These are phyloP conservation scores for Trichosporon sp. DNA, from an alignment of 1,284 basidiomycete species.

Conservation along the genomic window DNA sequence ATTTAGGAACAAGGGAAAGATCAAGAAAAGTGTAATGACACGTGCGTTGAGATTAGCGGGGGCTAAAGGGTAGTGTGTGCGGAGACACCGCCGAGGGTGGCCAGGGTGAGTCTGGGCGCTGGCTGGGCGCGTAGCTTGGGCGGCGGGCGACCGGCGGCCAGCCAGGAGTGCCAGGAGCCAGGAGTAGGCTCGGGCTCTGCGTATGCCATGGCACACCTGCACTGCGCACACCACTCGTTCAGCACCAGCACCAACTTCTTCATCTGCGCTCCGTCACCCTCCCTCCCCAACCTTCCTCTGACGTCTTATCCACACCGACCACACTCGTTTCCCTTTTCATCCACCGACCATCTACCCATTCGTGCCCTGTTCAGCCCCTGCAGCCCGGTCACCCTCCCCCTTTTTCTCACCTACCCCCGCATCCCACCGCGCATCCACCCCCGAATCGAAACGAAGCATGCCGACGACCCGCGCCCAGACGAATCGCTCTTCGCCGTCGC, in stretches of 20 bases:
- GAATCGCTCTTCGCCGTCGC: slow-evolving; percentile 4
- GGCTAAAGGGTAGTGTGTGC: neutral
- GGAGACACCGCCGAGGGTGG: no score
- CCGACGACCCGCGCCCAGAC: slow-evolving; percentile 43
- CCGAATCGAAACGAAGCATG: slow-evolving; percentile 28
- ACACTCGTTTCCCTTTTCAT: slow-evolving; percentile 12
- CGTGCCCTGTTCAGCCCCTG: neutral
- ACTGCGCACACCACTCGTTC: neutral
- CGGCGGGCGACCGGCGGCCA: neutral
- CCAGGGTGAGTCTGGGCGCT: no score
- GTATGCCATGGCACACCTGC: neutral
- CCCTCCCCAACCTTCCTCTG: neutral
- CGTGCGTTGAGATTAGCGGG: neutral
- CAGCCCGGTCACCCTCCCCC: neutral
- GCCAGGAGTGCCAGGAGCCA: neutral
- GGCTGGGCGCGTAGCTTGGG: neutral
- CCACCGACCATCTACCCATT: neutral
- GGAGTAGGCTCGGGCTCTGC: neutral
- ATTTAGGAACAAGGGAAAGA: no score
- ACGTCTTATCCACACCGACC: neutral
- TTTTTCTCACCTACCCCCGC: neutral
- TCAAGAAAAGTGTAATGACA: neutral
- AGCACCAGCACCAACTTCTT: slow-evolving; percentile 8
- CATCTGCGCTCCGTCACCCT: slow-evolving; percentile 10
- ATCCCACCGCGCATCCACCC: neutral